Percentiles rank a stretch among this genome's conserved stretches.
Evolutionary conservation across 768 basidiomycete genomes (phyloP).

Genomic region (Amanita pseudoporphyria): DNA sequence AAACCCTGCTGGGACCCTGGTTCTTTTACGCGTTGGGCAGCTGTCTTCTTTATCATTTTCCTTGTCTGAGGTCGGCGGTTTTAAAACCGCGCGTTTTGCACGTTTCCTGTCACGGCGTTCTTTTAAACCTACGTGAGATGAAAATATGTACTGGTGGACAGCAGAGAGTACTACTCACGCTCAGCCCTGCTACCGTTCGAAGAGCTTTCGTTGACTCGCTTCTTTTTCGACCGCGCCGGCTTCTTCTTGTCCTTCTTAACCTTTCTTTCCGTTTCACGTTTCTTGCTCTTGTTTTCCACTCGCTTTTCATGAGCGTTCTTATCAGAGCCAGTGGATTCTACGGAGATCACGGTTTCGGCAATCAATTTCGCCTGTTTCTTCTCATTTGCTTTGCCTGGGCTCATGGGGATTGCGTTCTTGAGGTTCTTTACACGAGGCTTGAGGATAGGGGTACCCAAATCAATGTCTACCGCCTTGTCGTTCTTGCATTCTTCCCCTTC

Average conservation of each 20-base stretch:
- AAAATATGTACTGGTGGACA: not conserved
- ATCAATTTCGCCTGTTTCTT: not conserved
- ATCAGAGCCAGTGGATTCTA: not conserved
- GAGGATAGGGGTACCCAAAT: conserved; percentile 48
- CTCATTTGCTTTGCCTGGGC: not conserved
- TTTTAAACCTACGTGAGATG: conserved; percentile 36
- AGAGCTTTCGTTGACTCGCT: not conserved
- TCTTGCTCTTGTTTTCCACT: not conserved
- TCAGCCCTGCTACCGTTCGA: conserved; percentile 1
- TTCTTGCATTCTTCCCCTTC: not conserved
- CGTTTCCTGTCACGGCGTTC: conserved; percentile 60
- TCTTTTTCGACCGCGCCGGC: not conserved
- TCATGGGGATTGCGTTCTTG: not conserved
- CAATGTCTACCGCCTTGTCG: conserved; percentile 16
- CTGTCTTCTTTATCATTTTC: conserved; percentile 15
- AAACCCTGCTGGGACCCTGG: conserved; percentile 34
- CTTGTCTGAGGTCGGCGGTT: conserved; percentile 16
- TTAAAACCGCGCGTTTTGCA: conserved; percentile 44
- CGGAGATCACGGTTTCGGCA: not conserved
- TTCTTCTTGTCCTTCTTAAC: not conserved
- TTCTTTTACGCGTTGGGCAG: conserved; percentile 14
- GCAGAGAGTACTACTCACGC: not conserved
- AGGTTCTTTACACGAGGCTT: conserved; percentile 28
- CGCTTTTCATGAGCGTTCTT: not conserved
- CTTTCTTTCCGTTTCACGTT: not conserved